Evolutionary conservation across 257 asterid genomes (phyloP), one percentile per base, ranked within the genome.

Genomic region (Coffea canephora): DNA sequence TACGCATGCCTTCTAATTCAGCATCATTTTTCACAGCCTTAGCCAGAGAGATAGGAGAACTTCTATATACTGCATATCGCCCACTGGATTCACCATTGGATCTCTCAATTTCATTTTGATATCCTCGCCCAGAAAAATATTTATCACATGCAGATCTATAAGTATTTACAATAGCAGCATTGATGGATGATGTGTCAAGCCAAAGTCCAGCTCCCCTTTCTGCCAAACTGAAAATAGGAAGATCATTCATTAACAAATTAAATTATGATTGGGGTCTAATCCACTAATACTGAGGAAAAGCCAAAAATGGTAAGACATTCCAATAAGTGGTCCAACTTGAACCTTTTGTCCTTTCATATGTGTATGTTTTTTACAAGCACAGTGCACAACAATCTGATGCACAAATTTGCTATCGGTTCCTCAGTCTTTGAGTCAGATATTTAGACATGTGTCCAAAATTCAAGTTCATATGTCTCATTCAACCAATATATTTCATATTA

Each of bases 21-120:
- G 97, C 95, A 87, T 88, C 96, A 86, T 96, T 96, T 89, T 96
- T 95, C 81, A 96, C 84, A 82, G 99, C 98, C 90, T 96, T 96
- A 72, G 91, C 89, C 77, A 94, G 79, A 80, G 97, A 90, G 86
- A 96, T 77, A 52, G 99, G 99, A 76, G 99, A 96, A 87, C 87
- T 86, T 90, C 79, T 88, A 82, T 79, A 84, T 62, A 92, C 68
- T 27, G 87, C 88, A 65, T 90, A 68, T 66, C 95, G 94, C 65
- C 86, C 89, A 74, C 71, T 71, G 68, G 90, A 79, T 78, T 79
- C 78, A 49, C 82, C 81, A 77, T 77, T 84, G 45, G 79, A 77
- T 74, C 74, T 80, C 82, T 84, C 87, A 69, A 69, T 78, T 54
- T 68, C 81, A 73, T 27, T 71, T 77, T 71, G 61, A n/a, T 48